Percentiles rank a stretch among this genome's conserved stretches.
Evolutionary conservation across 2,329 filamentous ascomycete genomes (phyloP).

Genomic region (Nemania bipapillata): DNA sequence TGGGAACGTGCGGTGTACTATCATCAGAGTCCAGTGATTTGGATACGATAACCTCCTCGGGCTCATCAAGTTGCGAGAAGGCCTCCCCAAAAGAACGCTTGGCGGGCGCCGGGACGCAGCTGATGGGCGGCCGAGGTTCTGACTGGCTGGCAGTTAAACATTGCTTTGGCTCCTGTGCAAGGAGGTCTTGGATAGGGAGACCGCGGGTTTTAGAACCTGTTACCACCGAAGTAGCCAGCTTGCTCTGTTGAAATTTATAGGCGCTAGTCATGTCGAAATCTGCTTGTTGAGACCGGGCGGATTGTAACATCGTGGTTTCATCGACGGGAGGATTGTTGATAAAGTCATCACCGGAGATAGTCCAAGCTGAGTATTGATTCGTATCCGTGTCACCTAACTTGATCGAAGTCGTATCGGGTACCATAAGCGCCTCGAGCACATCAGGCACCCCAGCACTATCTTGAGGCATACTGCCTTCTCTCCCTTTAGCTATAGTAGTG

Average conservation of each 20-base stretch:
- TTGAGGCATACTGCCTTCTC: not conserved
- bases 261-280: conserved; percentile 52
- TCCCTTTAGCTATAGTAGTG: not conserved
- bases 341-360: conserved; percentile 50
- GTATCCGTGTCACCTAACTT: conserved; percentile 26
- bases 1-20: not conserved
- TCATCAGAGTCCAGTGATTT: not conserved
- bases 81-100: conserved; percentile 48
- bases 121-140: not conserved
- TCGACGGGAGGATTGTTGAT: conserved; percentile 46
- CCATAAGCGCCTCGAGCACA: not conserved
- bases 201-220: conserved; percentile 36
- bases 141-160: not conserved
- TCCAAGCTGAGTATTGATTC: conserved; percentile 36
- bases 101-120: conserved; percentile 2
- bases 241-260: conserved; percentile 49
- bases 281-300: conserved; percentile 33
- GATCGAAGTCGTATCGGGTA: conserved; percentile 21
- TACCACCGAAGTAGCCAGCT: conserved; percentile 38
- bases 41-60: not conserved
- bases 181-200: conserved; percentile 47
- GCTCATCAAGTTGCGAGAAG: conserved; percentile 28
- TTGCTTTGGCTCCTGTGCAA: conserved; percentile 44
- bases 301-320: conserved; percentile 21
- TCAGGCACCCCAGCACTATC: not conserved